Percentiles rank a stretch among this genome's conserved stretches.
Conservation (phyloP, 176 grass and related monocot genomes). For the Musa acuminata region DNA sequence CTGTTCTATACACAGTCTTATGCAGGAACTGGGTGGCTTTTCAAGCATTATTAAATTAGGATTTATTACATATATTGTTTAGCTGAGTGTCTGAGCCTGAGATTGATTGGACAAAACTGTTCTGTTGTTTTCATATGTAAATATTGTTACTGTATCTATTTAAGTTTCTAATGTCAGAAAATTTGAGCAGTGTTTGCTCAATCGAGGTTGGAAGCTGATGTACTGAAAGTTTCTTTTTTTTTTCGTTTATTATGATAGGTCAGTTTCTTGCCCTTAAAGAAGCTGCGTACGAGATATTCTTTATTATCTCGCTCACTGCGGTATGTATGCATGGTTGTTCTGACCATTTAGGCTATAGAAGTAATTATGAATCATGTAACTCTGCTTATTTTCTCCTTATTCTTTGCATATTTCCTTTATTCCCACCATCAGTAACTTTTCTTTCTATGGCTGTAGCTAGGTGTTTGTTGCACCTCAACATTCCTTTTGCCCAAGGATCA, state of each 20-base stretch:
- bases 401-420: neutral
- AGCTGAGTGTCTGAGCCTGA: neutral
- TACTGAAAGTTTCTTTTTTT: neutral
- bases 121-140: neutral
- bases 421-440: neutral
- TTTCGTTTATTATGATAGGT: neutral
- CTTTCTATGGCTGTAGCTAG: neutral
- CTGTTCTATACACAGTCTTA: too few species aligned
- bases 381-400: neutral
- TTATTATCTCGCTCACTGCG: conserved; percentile 12
- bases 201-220: neutral
- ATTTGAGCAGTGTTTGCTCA: neutral
- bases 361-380: neutral
- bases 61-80: neutral
- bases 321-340: conserved; percentile 2
- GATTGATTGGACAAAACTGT: neutral
- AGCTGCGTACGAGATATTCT: conserved; percentile 1
- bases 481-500: conserved; percentile 5
- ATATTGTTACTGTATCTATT: neutral
- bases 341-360: neutral
- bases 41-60: neutral
- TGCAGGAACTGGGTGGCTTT: neutral
- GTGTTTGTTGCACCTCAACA: conserved; percentile 2
- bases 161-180: too few species aligned
- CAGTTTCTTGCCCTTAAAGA: conserved; percentile 12